Base-by-base conservation (phyloP, 306 rosid species). In the Gleditsia sinensis region DNA sequence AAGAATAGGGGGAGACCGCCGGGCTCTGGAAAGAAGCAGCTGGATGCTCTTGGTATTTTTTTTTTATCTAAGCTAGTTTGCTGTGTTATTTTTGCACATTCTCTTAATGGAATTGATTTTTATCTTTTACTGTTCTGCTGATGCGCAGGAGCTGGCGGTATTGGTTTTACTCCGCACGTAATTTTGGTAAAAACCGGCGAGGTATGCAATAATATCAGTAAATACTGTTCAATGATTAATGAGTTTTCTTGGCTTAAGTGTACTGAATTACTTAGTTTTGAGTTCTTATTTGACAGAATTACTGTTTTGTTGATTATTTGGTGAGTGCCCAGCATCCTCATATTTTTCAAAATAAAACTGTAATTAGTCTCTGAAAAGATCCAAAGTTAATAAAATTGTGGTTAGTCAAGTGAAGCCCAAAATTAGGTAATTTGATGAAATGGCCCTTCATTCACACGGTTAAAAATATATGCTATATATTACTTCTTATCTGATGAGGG, bases 111-210 rank as follows among this genome's bases (percentile, higher is more conserved):
- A 21, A 74, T 21, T 75, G 77, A 33, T 66, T 62, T 14, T 70
- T 62, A 67, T 70, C 65, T 25, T 78, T 56, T 51, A 17, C 34
- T 13, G 61, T 70, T 65, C 8, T 55, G 20, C 55, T 71, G 42
- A 28, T 74, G 65, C 48, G 79, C 78, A 94, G 98, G 98, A 40
- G 76, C 84, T 25, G 91, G 94, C 21, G 97, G 92, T 14, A 49
- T 83, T 71, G 97, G 98, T 24, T 94, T 94, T 68, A 94, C 94
- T 58, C 98, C 96, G 8, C 97, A 94, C 43, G 94, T 89, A 9
- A 87, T 94, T 53, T 21, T 84, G 81, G 98, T 90, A 80, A 83
- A 91, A 49, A 62, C 91, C 0, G 97, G 97, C 27, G 98, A 94
- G 94, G 98, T 91, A 79, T 69, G 86, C 6, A 46, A 43, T 69